Conservation (phyloP, 176 grass and related monocot species). For the Stipa capillata region DNA sequence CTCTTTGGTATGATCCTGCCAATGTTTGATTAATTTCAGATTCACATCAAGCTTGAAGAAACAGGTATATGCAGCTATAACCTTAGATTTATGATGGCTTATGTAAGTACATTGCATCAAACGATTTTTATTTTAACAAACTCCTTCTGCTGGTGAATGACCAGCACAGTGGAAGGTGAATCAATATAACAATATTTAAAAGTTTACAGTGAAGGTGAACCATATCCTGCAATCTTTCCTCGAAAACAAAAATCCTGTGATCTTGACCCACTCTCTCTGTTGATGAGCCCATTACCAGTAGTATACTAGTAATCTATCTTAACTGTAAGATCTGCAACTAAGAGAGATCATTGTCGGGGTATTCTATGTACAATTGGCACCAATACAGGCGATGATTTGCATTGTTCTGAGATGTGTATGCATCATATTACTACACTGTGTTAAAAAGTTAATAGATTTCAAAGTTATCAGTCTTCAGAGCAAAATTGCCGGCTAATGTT, state of each 20-base stretch:
- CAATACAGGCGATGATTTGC: not conserved
- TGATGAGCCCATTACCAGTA: not conserved
- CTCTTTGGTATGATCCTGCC: constrained; percentile 72
- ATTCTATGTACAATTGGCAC: too few species aligned
- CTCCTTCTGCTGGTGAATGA: not conserved
- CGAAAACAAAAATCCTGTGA: too few species aligned
- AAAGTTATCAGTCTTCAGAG: not conserved
- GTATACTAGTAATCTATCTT: not conserved
- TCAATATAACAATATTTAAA: not conserved
- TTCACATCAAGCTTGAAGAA: not conserved
- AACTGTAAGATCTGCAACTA: not conserved
- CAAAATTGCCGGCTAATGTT: not conserved
- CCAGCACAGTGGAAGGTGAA: not conserved
- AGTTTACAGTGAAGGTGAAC: too few species aligned
- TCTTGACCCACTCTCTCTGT: too few species aligned
- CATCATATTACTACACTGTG: not conserved
- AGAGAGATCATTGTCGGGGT: too few species aligned
- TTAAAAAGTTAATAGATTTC: not conserved
- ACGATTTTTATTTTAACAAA: not conserved
- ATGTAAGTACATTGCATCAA: too few species aligned
- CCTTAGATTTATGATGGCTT: not conserved
- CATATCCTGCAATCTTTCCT: too few species aligned
- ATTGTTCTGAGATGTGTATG: not conserved
- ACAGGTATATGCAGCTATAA: not conserved
- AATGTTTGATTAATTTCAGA: constrained; percentile 6